Evolutionary conservation across 495 filamentous ascomycete species (phyloP).

Genomic region (Aspergillus saccharolyticus): DNA sequence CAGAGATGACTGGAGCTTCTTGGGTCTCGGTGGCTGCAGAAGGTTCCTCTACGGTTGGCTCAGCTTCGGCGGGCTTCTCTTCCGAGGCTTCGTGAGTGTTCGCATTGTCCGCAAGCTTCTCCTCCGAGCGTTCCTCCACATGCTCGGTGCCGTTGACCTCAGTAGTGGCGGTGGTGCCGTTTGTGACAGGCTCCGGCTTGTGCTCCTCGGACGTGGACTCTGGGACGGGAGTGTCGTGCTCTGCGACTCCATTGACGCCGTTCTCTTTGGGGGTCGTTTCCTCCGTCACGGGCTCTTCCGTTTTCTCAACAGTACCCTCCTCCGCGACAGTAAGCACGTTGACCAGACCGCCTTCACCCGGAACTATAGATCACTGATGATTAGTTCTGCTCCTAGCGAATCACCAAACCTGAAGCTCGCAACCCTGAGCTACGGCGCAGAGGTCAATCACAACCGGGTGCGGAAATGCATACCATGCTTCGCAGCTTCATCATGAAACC

Average conservation of each 20-base stretch:
- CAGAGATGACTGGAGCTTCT: slow-evolving; percentile 1
- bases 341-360: slow-evolving; percentile 13
- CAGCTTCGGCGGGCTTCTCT: neutral
- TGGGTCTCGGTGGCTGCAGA: neutral
- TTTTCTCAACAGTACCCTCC: neutral
- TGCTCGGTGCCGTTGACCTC: slow-evolving; percentile 12
- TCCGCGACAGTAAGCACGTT: slow-evolving; percentile 15
- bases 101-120: neutral
- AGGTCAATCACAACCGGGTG: neutral
- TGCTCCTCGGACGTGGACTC: slow-evolving; percentile 9
- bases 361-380: neutral
- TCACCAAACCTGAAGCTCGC: neutral
- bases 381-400: neutral
- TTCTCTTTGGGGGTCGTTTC: slow-evolving; percentile 14
- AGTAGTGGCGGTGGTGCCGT: slow-evolving; percentile 4
- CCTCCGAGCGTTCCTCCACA: slow-evolving; percentile 8
- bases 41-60: neutral
- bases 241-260: neutral
- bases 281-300: slow-evolving; percentile 8
- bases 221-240: slow-evolving; percentile 7
- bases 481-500: slow-evolving; percentile 53
- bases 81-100: neutral
- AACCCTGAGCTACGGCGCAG: neutral
- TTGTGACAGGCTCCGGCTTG: slow-evolving; percentile 10
- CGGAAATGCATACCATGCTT: slow-evolving; percentile 11